Conservation (phyloP, 257 asterid species). For the Solanum bukasovii region DNA sequence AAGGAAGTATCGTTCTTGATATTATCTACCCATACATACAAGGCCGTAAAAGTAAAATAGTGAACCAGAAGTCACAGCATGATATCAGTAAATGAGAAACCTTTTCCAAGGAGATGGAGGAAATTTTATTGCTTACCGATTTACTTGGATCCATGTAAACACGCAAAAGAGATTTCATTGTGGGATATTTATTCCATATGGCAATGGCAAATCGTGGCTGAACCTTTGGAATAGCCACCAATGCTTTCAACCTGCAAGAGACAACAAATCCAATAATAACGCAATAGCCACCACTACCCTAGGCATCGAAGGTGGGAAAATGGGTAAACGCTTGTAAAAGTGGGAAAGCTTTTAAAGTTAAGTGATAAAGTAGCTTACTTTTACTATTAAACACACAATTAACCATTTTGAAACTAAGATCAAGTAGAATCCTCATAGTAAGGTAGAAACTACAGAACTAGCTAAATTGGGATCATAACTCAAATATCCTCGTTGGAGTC, state of each 20-base stretch:
- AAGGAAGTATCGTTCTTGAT: neutral
- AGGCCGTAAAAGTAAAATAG: neutral
- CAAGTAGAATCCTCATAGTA: neutral
- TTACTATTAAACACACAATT: neutral
- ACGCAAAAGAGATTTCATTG: conserved; percentile 86
- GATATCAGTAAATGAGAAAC: neutral
- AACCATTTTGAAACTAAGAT: neutral
- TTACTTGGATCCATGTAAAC: conserved; percentile 84
- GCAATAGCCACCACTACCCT: neutral
- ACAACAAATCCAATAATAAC: neutral
- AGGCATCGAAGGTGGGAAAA: neutral
- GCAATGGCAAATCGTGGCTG: conserved; percentile 92
- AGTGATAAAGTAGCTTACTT: neutral
- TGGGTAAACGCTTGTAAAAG: neutral
- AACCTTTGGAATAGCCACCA: conserved; percentile 86
- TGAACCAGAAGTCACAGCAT: neutral
- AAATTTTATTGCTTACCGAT: conserved; percentile 50
- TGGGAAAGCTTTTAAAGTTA: neutral
- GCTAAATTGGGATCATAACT: neutral
- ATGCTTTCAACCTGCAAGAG: conserved; percentile 72
- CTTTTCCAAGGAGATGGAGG: neutral
- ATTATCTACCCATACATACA: neutral
- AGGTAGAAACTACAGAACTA: neutral
- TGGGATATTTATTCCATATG: conserved; percentile 86
- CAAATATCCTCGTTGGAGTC: neutral